A percentile compares a stretch with the other conserved stretches of the same genome.
Evolutionary conservation across 306 rosid species (phyloP).

Genomic region (Ammopiptanthus mongolicus): DNA sequence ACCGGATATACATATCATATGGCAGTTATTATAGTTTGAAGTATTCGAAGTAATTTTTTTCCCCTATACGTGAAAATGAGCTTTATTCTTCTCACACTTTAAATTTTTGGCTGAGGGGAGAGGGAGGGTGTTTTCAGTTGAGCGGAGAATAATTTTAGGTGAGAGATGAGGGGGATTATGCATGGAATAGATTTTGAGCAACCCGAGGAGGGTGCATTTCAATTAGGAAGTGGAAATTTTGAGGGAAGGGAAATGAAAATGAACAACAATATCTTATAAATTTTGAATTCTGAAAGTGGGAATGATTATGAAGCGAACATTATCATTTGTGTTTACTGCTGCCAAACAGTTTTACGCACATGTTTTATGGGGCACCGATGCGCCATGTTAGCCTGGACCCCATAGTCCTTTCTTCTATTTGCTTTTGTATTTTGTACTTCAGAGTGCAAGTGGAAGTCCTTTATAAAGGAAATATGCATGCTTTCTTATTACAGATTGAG

Average conservation of each 20-base stretch:
- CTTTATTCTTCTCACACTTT: not conserved
- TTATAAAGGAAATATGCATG: constrained; percentile 8
- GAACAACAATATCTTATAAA: not conserved
- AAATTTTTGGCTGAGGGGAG: not conserved
- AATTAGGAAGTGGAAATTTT: not conserved
- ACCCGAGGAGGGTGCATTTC: not conserved
- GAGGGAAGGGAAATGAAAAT: not conserved
- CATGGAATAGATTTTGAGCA: not conserved
- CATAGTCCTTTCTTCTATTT: not conserved
- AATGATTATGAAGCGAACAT: not conserved
- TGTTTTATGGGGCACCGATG: not conserved
- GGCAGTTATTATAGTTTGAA: not conserved
- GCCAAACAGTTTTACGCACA: not conserved
- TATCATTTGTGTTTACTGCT: not conserved
- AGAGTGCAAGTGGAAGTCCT: not conserved
- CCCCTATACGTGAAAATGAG: not conserved
- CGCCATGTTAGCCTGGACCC: not conserved
- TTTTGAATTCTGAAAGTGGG: not conserved
- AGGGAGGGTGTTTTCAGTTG: not conserved
- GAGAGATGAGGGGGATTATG: not conserved
- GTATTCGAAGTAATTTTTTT: not conserved
- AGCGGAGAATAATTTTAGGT: not conserved
- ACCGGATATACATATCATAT: not conserved
- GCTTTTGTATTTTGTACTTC: not conserved
- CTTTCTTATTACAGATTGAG: constrained; percentile 55